Evolutionary conservation across 1,284 basidiomycete species (phyloP), one percentile per base, ranked within the genome.

Genomic region (Marasmius sp.): DNA sequence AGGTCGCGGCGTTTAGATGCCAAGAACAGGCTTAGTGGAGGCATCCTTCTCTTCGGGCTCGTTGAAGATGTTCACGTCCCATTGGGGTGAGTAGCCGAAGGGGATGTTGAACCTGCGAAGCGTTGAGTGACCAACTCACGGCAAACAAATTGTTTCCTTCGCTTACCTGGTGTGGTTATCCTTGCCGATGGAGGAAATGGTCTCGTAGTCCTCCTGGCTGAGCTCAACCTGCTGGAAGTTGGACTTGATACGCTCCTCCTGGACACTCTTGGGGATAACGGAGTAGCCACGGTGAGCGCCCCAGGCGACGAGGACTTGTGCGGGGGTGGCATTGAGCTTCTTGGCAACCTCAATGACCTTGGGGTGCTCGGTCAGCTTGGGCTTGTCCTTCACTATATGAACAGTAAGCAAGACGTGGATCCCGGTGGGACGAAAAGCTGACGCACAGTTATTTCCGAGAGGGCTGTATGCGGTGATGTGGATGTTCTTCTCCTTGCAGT

Each of bases 401-500:
- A 47, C 27, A 43, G 34, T 57, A 38, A 51, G 58, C 64, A 51
- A 54, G 56, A 58, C 58, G 20, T 39, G 12, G 12, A 36, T 37
- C 37, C 61, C 33, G 34, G 27, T 27, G 27, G 27, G 5, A 5
- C 8, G 48, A 14, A 47, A 11, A 16, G 36, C 59, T 33, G 60
- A 72, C 80, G 70, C 72, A 86, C 86, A 70, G 74, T 89, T 91
- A 76, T 93, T 92, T 16, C 94, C 94, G 1, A 96, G 82, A 10
- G 93, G 93, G 62, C 87, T 90, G 79, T 94, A 95, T 0, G 93
- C 92, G 11, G 92, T 93, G 66, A 95, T 77, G 65, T 90, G 83
- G 69, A 96, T 95, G 65, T 82, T 82, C 72, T 93, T 86, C 63
- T 85, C 75, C 68, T 88, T 85, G 79, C 86, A 88, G 77, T 83